Evolutionary conservation across 352 stramenopile genomes (phyloP).

Genomic region (Pseudoperonospora humuli): DNA sequence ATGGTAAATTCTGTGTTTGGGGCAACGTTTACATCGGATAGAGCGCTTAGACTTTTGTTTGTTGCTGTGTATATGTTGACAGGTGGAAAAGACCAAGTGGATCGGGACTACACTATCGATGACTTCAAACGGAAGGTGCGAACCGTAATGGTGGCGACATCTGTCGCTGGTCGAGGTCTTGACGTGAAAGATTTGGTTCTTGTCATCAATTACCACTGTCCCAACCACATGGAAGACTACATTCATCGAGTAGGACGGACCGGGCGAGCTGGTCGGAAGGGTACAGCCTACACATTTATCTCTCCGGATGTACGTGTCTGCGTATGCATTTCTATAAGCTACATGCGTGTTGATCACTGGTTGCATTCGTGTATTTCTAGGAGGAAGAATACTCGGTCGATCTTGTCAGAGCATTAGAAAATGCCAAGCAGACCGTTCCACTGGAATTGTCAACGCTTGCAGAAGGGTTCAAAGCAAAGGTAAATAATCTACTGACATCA

Average conservation of each 20-base stretch:
- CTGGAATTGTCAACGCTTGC: conserved; percentile 88
- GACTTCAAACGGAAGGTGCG: conserved; percentile 97
- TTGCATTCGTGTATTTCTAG: conserved; percentile 28
- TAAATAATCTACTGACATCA: conserved; percentile 5
- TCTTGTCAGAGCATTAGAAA: conserved; percentile 94
- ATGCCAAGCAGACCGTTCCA: conserved; percentile 67
- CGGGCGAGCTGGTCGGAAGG: conserved; percentile 91
- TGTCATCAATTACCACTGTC: conserved; percentile 99
- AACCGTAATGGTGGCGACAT: conserved; percentile 92
- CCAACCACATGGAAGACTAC: conserved; percentile 99
- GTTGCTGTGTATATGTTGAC: neutral
- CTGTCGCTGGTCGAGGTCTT: conserved; percentile 94
- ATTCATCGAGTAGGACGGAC: conserved; percentile 98
- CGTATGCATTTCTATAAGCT: neutral
- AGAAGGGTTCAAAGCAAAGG: conserved; percentile 94
- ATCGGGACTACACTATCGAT: conserved; percentile 97
- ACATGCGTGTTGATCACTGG: conserved; percentile 4
- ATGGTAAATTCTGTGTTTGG: conserved; percentile 54
- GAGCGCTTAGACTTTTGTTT: conserved; percentile 6
- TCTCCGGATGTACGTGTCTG: conserved; percentile 80
- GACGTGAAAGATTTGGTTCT: conserved; percentile 97
- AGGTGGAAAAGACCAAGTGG: conserved; percentile 98
- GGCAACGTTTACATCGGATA: neutral
- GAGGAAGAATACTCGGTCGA: conserved; percentile 97
- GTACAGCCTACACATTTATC: conserved; percentile 99